phyloP scores from a whole-genome alignment of 2,329 filamentous ascomycete species.

The Colletotrichum camelliae region DNA sequence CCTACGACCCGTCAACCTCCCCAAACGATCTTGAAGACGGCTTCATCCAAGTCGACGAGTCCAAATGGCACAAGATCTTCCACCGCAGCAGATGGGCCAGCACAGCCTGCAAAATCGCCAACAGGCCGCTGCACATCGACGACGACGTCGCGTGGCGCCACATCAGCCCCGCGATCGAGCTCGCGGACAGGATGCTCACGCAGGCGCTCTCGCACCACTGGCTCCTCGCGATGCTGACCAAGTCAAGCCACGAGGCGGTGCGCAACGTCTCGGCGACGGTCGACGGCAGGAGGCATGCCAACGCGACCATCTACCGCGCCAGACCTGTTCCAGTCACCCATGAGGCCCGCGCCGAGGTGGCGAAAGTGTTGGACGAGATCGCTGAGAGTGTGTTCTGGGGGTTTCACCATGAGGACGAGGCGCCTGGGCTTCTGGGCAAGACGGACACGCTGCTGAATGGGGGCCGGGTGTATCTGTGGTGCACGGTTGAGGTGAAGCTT shows the following conservation, averaged over 20 bases:
- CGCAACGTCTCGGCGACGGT: neutral
- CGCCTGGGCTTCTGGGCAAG: neutral
- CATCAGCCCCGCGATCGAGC: neutral
- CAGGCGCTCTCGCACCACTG: neutral
- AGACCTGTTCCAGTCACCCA: neutral
- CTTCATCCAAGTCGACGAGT: constrained; percentile 1
- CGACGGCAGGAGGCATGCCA: neutral
- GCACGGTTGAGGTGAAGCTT: neutral
- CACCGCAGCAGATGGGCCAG: neutral
- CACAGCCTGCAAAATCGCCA: neutral
- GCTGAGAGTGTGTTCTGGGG: neutral
- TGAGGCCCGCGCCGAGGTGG: neutral
- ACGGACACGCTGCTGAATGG: neutral
- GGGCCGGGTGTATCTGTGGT: neutral
- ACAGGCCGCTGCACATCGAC: neutral
- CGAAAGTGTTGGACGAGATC: neutral
- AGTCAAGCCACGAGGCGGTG: neutral
- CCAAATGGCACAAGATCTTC: neutral
- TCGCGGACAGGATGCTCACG: neutral
- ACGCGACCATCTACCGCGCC: neutral
- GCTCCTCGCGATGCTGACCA: neutral
- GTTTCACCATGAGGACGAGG: neutral
- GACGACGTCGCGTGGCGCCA: neutral
- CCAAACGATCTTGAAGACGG: neutral
- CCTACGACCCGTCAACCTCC: too few species aligned